A percentile compares a stretch with the other conserved stretches of the same genome.
Evolutionary conservation across 169 alveolate species (phyloP).

Genomic region (Babesia ovis): DNA sequence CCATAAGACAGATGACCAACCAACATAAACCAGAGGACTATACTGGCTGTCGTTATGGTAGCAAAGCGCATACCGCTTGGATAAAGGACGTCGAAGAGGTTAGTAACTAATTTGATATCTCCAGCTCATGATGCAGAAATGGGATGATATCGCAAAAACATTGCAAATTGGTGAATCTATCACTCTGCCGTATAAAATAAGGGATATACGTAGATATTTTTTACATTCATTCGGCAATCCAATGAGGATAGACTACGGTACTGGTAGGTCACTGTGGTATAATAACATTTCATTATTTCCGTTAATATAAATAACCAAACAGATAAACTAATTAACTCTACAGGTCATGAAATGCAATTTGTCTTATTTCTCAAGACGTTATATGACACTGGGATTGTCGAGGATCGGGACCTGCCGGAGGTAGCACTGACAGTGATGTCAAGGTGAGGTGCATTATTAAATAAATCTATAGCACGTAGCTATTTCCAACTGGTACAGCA

Average conservation of each 20-base stretch:
- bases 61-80: slow-evolving; percentile 53
- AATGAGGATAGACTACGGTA: slow-evolving; percentile 95
- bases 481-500: slow-evolving; percentile 92
- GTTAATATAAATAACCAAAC: too few species aligned
- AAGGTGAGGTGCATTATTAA: slow-evolving; percentile 18
- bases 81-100: slow-evolving; percentile 24
- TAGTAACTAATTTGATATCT: neutral
- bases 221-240: slow-evolving; percentile 92
- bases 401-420: slow-evolving; percentile 10
- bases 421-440: slow-evolving; percentile 32
- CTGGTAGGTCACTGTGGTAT: slow-evolving; percentile 84
- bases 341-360: slow-evolving; percentile 65
- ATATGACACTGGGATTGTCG: slow-evolving; percentile 4
- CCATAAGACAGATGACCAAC: slow-evolving; percentile 6
- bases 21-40: slow-evolving; percentile 44
- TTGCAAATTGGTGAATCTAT: neutral
- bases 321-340: neutral
- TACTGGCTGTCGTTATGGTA: slow-evolving; percentile 56
- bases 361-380: slow-evolving; percentile 32
- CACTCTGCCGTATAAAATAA: neutral
- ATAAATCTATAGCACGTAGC: slow-evolving; percentile 55
- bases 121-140: neutral
- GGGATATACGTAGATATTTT: slow-evolving; percentile 59
- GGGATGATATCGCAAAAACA: slow-evolving; percentile 6
- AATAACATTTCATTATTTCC: neutral